Evolutionary conservation across 805 yeast genomes (phyloP), one percentile per base, ranked within the genome.

Genomic region (Grigorovia yakushimaensis): DNA sequence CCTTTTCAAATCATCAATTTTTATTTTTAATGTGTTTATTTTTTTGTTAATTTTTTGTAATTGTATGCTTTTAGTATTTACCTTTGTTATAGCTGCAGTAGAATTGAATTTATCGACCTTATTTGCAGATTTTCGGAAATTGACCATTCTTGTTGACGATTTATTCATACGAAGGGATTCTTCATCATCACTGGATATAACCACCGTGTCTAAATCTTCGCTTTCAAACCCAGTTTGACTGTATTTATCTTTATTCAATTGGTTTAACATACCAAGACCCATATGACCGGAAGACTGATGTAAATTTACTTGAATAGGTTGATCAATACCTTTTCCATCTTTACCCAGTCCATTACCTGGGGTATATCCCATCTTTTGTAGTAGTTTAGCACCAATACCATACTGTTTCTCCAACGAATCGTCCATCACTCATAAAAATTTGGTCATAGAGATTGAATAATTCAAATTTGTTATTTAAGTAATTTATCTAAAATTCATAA

Each of bases 311-410:
- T 85, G 82, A 6, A 91, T 79, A 0, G 98, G 97, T n/a, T 73
- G 77, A 0, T 74, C 73, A 1, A 88, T 87, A 41, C 98, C 98
- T 44, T 74, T 74, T 1, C 80, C 78, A 21, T 72, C 62, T 5
- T 69, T 68, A 2, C 98, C 98, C n/a, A 91, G 72, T 0, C 97
- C 98, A 56, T 76, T 71, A 0, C 98, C 98, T 39, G 76, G 76
- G 7, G 74, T 73, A 64, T 86, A 89, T 0, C 98, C 98, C 98
- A 91, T 89, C 51, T 79, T 76, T 50, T 78, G 72, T 67, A 91
- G 63, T 44, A 91, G 67, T 44, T 73, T 66, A 2, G 95, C 95
- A 36, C 98, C 98, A 37, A 88, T 78, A 6, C 98, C 98, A 59
- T 89, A 88, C 43, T 57, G 63, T 10, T 33, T 42, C 39, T 36